phyloP scores from a whole-genome alignment of 441 rosid species.

The Daphne laureola region DNA sequence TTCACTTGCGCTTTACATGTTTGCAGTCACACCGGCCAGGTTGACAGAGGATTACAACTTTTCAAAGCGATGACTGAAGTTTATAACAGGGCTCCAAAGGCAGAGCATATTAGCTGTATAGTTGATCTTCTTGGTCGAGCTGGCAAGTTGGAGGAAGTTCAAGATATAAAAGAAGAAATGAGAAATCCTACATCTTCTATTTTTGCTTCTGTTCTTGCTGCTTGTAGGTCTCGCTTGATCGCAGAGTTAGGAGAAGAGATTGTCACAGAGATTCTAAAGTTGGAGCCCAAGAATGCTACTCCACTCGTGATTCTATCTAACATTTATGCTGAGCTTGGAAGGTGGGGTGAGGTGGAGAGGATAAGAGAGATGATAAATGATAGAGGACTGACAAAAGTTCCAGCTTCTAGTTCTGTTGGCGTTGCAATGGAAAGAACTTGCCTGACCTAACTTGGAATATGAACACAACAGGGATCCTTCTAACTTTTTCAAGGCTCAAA shows the following conservation, averaged over 20 bases:
- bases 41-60: slow-evolving; percentile 27
- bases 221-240: slow-evolving; percentile 37
- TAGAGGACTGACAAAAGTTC: slow-evolving; percentile 32
- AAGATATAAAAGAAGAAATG: slow-evolving; percentile 32
- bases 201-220: slow-evolving; percentile 52
- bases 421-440: slow-evolving; percentile 14
- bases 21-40: slow-evolving; percentile 40
- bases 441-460: neutral
- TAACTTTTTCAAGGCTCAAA: too few species aligned
- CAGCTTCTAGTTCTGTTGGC: slow-evolving; percentile 33
- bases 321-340: slow-evolving; percentile 45
- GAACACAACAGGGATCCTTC: too few species aligned
- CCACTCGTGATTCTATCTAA: slow-evolving; percentile 49
- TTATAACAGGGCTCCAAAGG: slow-evolving; percentile 26
- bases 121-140: slow-evolving; percentile 53
- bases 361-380: slow-evolving; percentile 33
- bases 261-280: slow-evolving; percentile 38
- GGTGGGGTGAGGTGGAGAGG: slow-evolving; percentile 52
- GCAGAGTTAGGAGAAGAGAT: slow-evolving; percentile 44
- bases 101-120: slow-evolving; percentile 47
- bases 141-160: slow-evolving; percentile 52
- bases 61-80: slow-evolving; percentile 29
- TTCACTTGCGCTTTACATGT: slow-evolving; percentile 35
- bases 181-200: slow-evolving; percentile 40
- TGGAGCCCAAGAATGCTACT: slow-evolving; percentile 43